These are phyloP conservation scores for Cytospora piceae DNA, from an alignment of 2,329 filamentous ascomycete species.

Conservation along the genomic window DNA sequence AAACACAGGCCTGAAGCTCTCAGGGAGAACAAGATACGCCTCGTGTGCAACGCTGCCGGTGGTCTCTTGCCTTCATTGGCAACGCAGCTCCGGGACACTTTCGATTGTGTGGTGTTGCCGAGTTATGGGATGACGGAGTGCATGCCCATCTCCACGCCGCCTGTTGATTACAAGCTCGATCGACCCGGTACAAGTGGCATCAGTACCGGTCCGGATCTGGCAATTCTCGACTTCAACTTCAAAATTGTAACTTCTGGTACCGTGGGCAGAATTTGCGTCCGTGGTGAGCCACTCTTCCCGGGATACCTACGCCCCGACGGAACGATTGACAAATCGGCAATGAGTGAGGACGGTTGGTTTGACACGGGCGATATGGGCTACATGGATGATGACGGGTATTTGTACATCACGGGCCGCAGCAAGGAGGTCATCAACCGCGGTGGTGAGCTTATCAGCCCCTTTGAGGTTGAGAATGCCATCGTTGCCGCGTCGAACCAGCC, in stretches of 20 bases:
- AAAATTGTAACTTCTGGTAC: constrained; percentile 68
- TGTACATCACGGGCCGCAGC: constrained; percentile 87
- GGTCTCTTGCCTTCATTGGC: constrained; percentile 82
- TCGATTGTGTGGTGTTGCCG: constrained; percentile 81
- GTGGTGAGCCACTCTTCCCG: constrained; percentile 79
- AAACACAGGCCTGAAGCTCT: constrained; percentile 60
- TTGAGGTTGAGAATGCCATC: constrained; percentile 76
- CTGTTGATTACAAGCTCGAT: constrained; percentile 64
- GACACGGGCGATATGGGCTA: constrained; percentile 86
- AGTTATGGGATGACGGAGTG: constrained; percentile 94
- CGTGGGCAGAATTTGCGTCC: constrained; percentile 83
- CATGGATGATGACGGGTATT: constrained; percentile 77
- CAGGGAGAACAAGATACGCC: constrained; percentile 68
- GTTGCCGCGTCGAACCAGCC: constrained; percentile 23
- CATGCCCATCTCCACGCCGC: constrained; percentile 81
- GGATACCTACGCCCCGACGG: constrained; percentile 81
- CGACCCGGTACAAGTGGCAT: constrained; percentile 77
- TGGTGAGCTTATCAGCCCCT: constrained; percentile 87
- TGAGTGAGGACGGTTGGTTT: constrained; percentile 79
- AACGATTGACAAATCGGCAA: constrained; percentile 73
- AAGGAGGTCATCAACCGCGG: constrained; percentile 93
- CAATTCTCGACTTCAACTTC: constrained; percentile 73
- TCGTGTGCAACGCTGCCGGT: constrained; percentile 86
- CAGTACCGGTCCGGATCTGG: constrained; percentile 81
- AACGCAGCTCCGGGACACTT: constrained; percentile 74